These are phyloP conservation scores for Nasturtium officinale DNA, from an alignment of 345 rosid species.

Conservation along the genomic window DNA sequence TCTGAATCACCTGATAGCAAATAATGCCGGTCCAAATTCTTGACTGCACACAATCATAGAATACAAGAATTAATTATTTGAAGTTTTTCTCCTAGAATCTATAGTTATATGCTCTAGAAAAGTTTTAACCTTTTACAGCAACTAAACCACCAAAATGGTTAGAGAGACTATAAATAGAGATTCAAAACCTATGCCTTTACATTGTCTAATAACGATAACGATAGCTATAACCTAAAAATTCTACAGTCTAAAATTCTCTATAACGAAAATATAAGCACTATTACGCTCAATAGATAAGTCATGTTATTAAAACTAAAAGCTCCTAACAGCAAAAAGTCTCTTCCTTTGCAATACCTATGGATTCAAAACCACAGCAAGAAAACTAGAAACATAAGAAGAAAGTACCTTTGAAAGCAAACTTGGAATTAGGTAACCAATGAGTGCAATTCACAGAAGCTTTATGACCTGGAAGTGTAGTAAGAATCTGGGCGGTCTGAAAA, in stretches of 20 bases:
- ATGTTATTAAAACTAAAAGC: not conserved
- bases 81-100: not conserved
- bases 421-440: conserved; percentile 78
- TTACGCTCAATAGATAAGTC: not conserved
- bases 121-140: not conserved
- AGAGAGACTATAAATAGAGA: conserved; percentile 2
- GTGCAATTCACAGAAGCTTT: conserved; percentile 85
- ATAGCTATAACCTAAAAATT: not conserved
- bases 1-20: conserved; percentile 87
- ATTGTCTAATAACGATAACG: not conserved
- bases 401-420: conserved; percentile 78
- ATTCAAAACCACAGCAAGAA: conserved; percentile 1
- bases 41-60: conserved; percentile 48
- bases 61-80: not conserved
- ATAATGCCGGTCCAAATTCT: conserved; percentile 59
- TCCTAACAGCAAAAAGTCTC: conserved; percentile 18
- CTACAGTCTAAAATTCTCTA: not conserved
- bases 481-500: conserved; percentile 70
- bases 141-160: not conserved
- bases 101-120: not conserved
- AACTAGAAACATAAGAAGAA: not conserved
- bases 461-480: conserved; percentile 88
- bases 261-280: not conserved
- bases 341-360: not conserved
- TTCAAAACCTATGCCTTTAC: conserved; percentile 11